Evolutionary conservation across 129 eudicot species (phyloP), one percentile per base, ranked within the genome.

Genomic region (Saussurea involucrata): DNA sequence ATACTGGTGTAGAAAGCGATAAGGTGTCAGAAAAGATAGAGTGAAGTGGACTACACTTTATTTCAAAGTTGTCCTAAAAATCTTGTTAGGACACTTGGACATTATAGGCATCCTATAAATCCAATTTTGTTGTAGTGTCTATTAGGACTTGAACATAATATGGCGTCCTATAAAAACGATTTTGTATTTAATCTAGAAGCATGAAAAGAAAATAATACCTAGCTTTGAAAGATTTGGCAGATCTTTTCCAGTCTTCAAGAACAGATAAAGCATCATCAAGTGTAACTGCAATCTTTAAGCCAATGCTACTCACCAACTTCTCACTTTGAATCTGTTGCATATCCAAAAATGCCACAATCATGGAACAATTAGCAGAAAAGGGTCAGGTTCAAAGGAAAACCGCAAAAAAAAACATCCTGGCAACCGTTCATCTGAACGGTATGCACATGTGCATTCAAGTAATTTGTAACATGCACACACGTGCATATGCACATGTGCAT

Each of bases 241-340:
- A 80, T 69, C 75, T 70, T 81, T 93, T 87, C 98, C 98, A 91
- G 17, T 80, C 71, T 77, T 77, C 73, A 34, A 91, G 93, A 81
- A 81, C 60, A 20, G 85, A 78, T 81, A 87, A 73, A 72, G 86
- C 85, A 31, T 94, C 98, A 18, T 84, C 86, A 77, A 89, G 73
- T 9, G 87, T 84, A 76, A 94, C 96, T 65, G 66, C 76, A 74
- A 73, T 80, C 84, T 85, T 94, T 29, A 94, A 85, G 69, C 98
- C 97, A 28, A 94, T 72, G 74, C 86, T 90, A 72, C 68, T 37
- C 53, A 91, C 49, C 78, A 94, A 71, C 78, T 89, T 89, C 66
- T 73, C 82, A 85, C 88, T 91, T 82, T 63, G 84, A 71, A 91
- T 86, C 97, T 92, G 91, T 76, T 77, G 73, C 76, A 72, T 77